Percentiles rank a stretch among this genome's conserved stretches.
These are phyloP conservation scores for Chenopodium suecicum DNA, from an alignment of 148 eudicot species.

Conservation along the genomic window DNA sequence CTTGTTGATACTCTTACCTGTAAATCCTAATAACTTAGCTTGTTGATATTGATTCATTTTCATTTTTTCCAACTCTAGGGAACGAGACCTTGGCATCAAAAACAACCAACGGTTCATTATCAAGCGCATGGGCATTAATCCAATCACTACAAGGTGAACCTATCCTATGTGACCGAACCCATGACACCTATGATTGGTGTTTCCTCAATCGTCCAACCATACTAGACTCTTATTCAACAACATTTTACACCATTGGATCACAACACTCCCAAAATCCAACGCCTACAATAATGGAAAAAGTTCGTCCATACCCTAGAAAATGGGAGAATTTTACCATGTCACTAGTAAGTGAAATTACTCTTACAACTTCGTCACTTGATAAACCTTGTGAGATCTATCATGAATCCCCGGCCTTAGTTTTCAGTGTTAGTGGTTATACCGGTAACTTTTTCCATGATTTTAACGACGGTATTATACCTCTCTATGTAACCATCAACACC, in stretches of 20 bases:
- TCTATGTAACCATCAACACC: conserved; percentile 46
- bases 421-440: conserved; percentile 46
- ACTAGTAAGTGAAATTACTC: conserved; percentile 41
- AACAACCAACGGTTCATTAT: no score
- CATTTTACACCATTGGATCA: conserved; percentile 29
- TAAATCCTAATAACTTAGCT: no score
- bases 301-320: conserved; percentile 61
- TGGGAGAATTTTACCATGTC: conserved; percentile 49
- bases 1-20: no score
- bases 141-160: conserved; percentile 26
- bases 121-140: conserved; percentile 12
- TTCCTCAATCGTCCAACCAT: conserved; percentile 42
- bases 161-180: conserved; percentile 45
- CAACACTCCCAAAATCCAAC: not conserved
- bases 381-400: conserved; percentile 42
- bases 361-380: conserved; percentile 30
- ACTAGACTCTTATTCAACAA: conserved; percentile 34
- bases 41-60: not conserved
- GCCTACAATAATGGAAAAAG: conserved; percentile 31
- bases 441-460: conserved; percentile 62
- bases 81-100: not conserved
- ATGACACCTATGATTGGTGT: conserved; percentile 45
- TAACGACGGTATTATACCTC: conserved; percentile 58
- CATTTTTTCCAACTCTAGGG: not conserved
- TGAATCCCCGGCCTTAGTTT: conserved; percentile 47